A percentile compares a stretch with the other conserved stretches of the same genome.
phyloP scores from a whole-genome alignment of 2,329 filamentous ascomycete species.

The Apiospora arundinis region DNA sequence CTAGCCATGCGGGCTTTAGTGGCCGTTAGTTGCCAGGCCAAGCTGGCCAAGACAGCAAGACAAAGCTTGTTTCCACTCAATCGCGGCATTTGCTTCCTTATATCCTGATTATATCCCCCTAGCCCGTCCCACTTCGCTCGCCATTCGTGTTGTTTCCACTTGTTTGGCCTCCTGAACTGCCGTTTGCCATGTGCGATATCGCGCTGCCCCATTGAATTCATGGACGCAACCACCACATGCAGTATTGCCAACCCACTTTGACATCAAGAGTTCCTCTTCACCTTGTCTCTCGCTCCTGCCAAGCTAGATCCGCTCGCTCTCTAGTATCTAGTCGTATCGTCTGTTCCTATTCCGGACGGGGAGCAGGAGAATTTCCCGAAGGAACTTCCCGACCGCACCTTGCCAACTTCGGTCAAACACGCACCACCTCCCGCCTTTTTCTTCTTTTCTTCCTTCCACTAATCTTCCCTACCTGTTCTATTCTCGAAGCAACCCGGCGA shows the following conservation, averaged over 20 bases:
- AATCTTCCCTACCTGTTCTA: neutral
- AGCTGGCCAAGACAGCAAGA: neutral
- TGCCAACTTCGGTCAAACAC: neutral
- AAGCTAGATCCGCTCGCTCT: neutral
- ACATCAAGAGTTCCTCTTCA: neutral
- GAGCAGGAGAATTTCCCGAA: neutral
- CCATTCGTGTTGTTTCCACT: no score
- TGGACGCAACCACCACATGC: neutral
- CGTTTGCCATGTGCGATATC: slow-evolving; percentile 8
- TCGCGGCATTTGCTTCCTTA: slow-evolving; percentile 7
- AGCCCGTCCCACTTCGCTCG: no score
- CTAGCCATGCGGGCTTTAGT: neutral
- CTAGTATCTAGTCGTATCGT: neutral
- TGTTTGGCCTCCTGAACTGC: neutral
- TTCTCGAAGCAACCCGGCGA: neutral
- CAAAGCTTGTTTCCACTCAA: slow-evolving; percentile 13
- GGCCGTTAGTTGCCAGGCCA: neutral
- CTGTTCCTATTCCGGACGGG: neutral
- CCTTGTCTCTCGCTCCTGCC: neutral
- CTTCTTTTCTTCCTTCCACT: neutral
- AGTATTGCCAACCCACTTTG: neutral
- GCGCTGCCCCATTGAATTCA: neutral
- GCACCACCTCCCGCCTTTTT: neutral
- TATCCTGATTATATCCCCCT: slow-evolving; percentile 11
- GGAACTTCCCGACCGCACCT: neutral